Percentiles rank a stretch among this genome's conserved stretches.
These are phyloP conservation scores for Suhomyces bokatorum DNA, from an alignment of 1,139 yeast genomes.

Conservation along the genomic window DNA sequence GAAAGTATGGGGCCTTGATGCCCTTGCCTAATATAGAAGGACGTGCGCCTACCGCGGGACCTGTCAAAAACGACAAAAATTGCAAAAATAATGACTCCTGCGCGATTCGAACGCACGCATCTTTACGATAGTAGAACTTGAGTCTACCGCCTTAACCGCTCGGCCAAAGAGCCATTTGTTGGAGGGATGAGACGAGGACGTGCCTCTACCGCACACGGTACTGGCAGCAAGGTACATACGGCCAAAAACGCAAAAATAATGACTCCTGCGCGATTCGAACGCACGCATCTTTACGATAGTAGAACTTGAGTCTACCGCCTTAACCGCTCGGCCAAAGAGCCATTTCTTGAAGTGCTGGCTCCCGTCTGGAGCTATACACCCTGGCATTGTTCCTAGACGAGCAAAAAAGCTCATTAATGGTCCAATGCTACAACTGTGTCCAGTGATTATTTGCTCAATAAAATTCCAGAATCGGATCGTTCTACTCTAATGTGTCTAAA, in stretches of 20 bases:
- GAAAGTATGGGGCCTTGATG: neutral
- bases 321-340: conserved; percentile 13
- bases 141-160: conserved; percentile 13
- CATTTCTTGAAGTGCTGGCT: neutral
- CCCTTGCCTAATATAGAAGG: neutral
- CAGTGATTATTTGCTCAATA: no score
- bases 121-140: conserved; percentile 13
- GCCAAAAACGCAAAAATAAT: conserved; percentile 2
- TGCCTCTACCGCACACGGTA: no score
- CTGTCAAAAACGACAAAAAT: no score
- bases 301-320: conserved; percentile 13
- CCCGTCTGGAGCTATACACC: neutral
- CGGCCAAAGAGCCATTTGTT: conserved; percentile 11
- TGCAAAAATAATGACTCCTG: conserved; percentile 10
- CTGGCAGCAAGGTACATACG: no score
- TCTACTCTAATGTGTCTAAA: no score
- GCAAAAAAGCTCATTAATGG: no score
- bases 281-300: conserved; percentile 13
- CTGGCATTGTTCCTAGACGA: no score
- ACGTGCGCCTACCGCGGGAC: neutral
- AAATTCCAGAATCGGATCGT: no score
- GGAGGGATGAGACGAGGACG: neutral
- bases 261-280: conserved; percentile 13
- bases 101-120: conserved; percentile 13
- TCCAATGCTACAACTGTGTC: no score